Percentiles rank a stretch among this genome's conserved stretches.
Evolutionary conservation across 1,284 basidiomycete genomes (phyloP).

Genomic region (Somion occarium): DNA sequence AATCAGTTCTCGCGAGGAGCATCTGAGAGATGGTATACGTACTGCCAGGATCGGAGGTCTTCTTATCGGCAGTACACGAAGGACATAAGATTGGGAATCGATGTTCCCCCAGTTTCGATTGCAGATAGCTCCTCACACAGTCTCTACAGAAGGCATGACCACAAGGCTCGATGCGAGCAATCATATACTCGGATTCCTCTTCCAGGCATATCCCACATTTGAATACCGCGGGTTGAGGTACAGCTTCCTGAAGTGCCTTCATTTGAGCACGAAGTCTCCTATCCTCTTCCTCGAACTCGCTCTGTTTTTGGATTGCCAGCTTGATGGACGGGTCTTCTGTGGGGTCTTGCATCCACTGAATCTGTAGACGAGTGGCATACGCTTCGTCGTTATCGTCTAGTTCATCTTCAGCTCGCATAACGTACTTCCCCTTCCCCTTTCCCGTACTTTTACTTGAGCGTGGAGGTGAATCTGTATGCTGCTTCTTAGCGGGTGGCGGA

Average conservation of each 20-base stretch:
- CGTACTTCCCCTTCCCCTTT: neutral
- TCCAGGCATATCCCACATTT: constrained; percentile 59
- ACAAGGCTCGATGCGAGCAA: constrained; percentile 43
- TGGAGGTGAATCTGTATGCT: neutral
- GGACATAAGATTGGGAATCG: constrained; percentile 62
- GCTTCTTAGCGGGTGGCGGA: neutral
- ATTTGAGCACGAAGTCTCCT: constrained; percentile 32
- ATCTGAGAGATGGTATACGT: constrained; percentile 16
- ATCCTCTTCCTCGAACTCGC: constrained; percentile 43
- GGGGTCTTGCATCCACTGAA: neutral
- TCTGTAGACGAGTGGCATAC: neutral
- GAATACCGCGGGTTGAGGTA: constrained; percentile 37
- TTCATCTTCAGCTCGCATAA: neutral
- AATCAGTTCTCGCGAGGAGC: neutral
- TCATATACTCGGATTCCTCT: constrained; percentile 37
- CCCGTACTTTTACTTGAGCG: neutral
- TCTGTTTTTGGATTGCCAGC: constrained; percentile 30
- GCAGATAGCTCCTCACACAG: constrained; percentile 44
- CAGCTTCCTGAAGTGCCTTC: constrained; percentile 25
- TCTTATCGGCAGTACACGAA: constrained; percentile 34
- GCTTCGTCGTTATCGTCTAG: neutral
- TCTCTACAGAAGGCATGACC: constrained; percentile 51
- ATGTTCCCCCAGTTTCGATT: constrained; percentile 44
- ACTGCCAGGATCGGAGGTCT: constrained; percentile 34
- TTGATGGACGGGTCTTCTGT: neutral